Percentiles rank a stretch among this genome's conserved stretches.
These are phyloP conservation scores for Paramecium tetraurelia DNA, from an alignment of 73 alveolate species.

Conservation along the genomic window DNA sequence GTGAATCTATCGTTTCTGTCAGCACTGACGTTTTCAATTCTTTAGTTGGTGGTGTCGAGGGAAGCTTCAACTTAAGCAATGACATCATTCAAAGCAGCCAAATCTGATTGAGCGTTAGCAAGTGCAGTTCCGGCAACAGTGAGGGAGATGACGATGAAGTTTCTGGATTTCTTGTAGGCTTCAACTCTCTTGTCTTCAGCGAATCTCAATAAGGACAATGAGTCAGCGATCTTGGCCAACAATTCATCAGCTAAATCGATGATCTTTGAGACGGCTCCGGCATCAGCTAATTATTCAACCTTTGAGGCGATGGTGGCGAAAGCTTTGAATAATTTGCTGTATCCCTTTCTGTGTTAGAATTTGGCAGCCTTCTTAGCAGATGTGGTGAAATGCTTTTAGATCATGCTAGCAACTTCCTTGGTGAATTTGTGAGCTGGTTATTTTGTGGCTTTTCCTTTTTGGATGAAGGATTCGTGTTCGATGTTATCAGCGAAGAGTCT, in stretches of 20 bases:
- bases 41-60: slow-evolving; percentile 48
- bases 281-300: slow-evolving; percentile 52
- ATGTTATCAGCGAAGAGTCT: slow-evolving; percentile 51
- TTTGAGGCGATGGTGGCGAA: slow-evolving; percentile 53
- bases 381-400: slow-evolving; percentile 44
- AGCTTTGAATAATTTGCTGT: slow-evolving; percentile 42
- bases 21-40: slow-evolving; percentile 49
- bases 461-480: slow-evolving; percentile 45
- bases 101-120: slow-evolving; percentile 38
- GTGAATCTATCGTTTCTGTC: slow-evolving; percentile 52
- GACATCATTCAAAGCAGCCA: slow-evolving; percentile 15
- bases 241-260: slow-evolving; percentile 42
- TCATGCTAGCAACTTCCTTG: slow-evolving; percentile 30
- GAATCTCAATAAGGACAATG: slow-evolving; percentile 29
- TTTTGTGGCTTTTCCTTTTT: slow-evolving; percentile 24
- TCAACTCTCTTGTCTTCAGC: slow-evolving; percentile 58
- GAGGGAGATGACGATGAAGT: slow-evolving; percentile 16
- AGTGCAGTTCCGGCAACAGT: slow-evolving; percentile 37
- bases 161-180: slow-evolving; percentile 42
- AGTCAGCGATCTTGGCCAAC: slow-evolving; percentile 37
- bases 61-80: slow-evolving; percentile 53
- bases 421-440: slow-evolving; percentile 14
- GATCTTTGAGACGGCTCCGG: slow-evolving; percentile 48
- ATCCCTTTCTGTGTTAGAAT: slow-evolving; percentile 55
- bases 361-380: slow-evolving; percentile 42